Evolutionary conservation across 73 alveolate genomes (phyloP).

Genomic region (Paramecium tetraurelia): DNA sequence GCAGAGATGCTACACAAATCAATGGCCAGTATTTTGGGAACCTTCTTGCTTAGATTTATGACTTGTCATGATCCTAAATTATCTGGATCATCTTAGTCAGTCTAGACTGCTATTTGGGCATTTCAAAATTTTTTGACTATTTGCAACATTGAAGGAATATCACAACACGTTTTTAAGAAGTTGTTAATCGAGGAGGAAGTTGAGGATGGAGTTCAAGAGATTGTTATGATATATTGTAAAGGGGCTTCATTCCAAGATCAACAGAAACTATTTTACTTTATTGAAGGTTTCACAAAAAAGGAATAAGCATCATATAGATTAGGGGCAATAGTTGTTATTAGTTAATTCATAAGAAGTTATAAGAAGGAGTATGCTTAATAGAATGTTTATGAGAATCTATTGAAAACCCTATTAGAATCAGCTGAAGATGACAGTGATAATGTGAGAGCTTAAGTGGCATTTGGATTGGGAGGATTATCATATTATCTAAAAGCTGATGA

Average conservation of each 20-base stretch:
- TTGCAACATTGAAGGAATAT: conserved; percentile 6
- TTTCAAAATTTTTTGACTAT: conserved; percentile 2
- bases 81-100: background rate
- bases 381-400: background rate
- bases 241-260: background rate
- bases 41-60: conserved; percentile 25
- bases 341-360: conserved; percentile 3
- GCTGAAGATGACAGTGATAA: conserved; percentile 38
- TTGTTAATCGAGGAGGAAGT: conserved; percentile 13
- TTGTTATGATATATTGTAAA: conserved; percentile 30
- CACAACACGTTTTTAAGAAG: conserved; percentile 23
- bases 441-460: conserved; percentile 46
- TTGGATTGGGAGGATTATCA: conserved; percentile 41
- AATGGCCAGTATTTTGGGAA: background rate
- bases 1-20: background rate
- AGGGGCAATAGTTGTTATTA: conserved; percentile 30
- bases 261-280: conserved; percentile 13
- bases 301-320: conserved; percentile 16
- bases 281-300: background rate
- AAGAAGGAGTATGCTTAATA: background rate
- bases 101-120: conserved; percentile 46
- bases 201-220: conserved; percentile 39
- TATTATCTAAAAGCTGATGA: background rate
- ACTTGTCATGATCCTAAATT: conserved; percentile 16
- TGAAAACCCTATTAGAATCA: background rate